phyloP scores from a whole-genome alignment of 2,329 filamentous ascomycete species.

The Cladosporium sp. region DNA sequence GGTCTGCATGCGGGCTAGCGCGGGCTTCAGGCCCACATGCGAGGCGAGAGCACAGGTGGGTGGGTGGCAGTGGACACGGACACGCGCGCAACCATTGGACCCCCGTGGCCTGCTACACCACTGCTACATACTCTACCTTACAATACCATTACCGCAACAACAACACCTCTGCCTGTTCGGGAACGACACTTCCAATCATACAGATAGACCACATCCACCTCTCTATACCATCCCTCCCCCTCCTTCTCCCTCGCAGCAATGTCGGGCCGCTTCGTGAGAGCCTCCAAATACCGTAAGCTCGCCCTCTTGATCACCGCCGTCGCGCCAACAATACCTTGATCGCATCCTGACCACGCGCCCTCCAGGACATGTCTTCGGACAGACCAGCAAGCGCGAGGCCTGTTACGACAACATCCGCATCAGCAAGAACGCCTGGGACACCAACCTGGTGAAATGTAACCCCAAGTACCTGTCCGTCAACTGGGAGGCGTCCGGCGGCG shows the following conservation, averaged over 20 bases:
- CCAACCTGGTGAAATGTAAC: conserved; percentile 97
- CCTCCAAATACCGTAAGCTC: conserved; percentile 70
- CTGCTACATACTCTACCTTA: neutral
- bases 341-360: conserved; percentile 27
- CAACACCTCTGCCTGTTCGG: neutral
- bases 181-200: neutral
- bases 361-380: conserved; percentile 95
- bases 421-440: conserved; percentile 98
- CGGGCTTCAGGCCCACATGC: neutral
- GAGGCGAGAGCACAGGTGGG: neutral
- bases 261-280: conserved; percentile 72
- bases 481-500: conserved; percentile 95
- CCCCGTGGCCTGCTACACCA: neutral
- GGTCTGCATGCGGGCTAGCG: neutral
- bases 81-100: neutral
- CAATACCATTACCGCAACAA: neutral
- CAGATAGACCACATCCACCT: conserved; percentile 4
- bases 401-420: conserved; percentile 98
- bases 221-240: neutral
- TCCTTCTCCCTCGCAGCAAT: conserved; percentile 44
- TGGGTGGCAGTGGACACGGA: too few relatives aligned
- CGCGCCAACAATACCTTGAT: conserved; percentile 16
- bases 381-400: conserved; percentile 91
- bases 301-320: conserved; percentile 28
- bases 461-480: conserved; percentile 96